These are phyloP conservation scores for Cymbopogon flexuosus DNA, from an alignment of 202 grass and related monocot species.

Conservation along the genomic window DNA sequence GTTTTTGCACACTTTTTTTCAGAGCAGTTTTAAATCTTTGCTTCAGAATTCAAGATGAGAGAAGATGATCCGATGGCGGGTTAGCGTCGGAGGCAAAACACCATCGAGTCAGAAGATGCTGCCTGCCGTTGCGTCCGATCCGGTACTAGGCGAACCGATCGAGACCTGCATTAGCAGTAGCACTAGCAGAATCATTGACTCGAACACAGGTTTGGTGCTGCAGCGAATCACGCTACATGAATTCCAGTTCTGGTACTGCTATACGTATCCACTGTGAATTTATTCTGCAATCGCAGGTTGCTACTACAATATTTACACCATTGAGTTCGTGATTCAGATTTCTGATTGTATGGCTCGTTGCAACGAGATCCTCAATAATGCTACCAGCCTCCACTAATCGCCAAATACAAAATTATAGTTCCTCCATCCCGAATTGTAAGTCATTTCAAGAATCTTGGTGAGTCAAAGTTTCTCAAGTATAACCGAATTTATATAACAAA, in stretches of 20 bases:
- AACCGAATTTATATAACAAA: no score
- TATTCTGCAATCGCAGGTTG: neutral
- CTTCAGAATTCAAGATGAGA: neutral
- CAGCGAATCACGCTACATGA: neutral
- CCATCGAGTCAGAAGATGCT: neutral
- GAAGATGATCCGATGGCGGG: conserved; percentile 17
- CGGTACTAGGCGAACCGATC: neutral
- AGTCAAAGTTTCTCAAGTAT: no score
- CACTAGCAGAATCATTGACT: neutral
- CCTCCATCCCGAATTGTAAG: no score
- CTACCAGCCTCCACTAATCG: neutral
- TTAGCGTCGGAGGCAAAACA: neutral
- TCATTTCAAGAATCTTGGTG: no score
- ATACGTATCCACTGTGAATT: neutral
- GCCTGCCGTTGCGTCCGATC: conserved; percentile 9
- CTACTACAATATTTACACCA: neutral
- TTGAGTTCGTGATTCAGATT: neutral
- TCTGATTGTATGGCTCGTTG: neutral
- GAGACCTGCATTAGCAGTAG: neutral
- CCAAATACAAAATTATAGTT: neutral
- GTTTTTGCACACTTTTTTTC: neutral
- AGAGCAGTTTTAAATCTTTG: neutral
- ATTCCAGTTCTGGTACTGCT: neutral
- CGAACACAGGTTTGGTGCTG: neutral
- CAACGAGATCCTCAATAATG: neutral